phyloP scores from a whole-genome alignment of 2,329 filamentous ascomycete species.

The Cladorrhinum sp. region DNA sequence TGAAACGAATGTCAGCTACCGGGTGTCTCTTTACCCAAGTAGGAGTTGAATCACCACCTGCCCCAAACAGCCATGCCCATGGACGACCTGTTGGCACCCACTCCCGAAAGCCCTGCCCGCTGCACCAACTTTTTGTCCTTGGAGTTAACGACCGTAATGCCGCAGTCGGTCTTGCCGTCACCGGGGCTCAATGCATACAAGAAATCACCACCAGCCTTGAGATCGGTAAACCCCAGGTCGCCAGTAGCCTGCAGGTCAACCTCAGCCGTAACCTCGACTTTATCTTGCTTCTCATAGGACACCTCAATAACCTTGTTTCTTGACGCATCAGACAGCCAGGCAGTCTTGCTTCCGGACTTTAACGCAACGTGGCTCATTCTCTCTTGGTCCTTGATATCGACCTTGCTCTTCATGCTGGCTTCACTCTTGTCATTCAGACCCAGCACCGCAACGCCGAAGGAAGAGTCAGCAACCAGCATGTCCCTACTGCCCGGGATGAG shows the following conservation, averaged over 20 bases:
- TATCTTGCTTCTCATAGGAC: conserved; percentile 33
- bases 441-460: conserved; percentile 53
- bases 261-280: conserved; percentile 45
- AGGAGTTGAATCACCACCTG: not conserved
- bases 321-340: conserved; percentile 57
- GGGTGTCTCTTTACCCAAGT: too few relatives aligned
- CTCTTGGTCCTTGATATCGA: conserved; percentile 47
- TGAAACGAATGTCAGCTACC: too few relatives aligned
- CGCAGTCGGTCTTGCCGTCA: conserved; percentile 39
- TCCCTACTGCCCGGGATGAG: conserved; percentile 41
- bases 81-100: conserved; percentile 28
- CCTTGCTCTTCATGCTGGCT: conserved; percentile 38
- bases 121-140: conserved; percentile 32
- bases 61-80: conserved; percentile 33
- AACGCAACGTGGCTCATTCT: conserved; percentile 44
- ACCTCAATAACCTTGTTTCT: conserved; percentile 56
- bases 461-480: conserved; percentile 55
- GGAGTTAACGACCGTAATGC: conserved; percentile 38
- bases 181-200: conserved; percentile 57
- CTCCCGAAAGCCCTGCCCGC: conserved; percentile 29
- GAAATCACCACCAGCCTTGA: conserved; percentile 50
- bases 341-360: conserved; percentile 32
- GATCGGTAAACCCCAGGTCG: conserved; percentile 55
- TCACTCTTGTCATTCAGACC: conserved; percentile 26
- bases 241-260: conserved; percentile 45